Evolutionary conservation across 805 yeast genomes (phyloP).

Genomic region (Hanseniaspora nectarophila): DNA sequence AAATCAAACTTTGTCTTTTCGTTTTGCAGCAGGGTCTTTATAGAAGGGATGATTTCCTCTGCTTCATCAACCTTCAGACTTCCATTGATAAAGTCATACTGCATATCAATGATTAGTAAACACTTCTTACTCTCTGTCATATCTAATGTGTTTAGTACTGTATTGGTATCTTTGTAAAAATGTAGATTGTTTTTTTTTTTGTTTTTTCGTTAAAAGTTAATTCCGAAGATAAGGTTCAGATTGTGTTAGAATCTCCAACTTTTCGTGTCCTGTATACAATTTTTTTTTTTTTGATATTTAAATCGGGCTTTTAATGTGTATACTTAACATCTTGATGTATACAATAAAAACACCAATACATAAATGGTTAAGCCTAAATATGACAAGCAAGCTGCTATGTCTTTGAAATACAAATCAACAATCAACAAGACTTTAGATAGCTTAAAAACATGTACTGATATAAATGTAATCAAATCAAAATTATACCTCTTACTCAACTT

Average conservation of each 20-base stretch:
- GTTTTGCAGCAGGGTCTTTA: slow-evolving; percentile 35
- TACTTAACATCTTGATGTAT: not conserved
- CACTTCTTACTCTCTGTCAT: slow-evolving; percentile 33
- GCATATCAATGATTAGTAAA: slow-evolving; percentile 65
- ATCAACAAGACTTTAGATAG: slow-evolving; percentile 2
- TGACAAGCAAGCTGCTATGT: not conserved
- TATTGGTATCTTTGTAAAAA: too few relatives aligned
- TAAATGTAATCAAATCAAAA: not conserved
- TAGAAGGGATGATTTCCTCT: slow-evolving; percentile 40
- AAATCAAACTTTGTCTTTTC: slow-evolving; percentile 43
- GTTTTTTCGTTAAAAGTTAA: too few relatives aligned
- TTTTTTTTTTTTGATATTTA: too few relatives aligned
- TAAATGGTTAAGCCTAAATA: slow-evolving; percentile 44
- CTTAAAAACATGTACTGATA: not conserved
- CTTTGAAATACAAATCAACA: not conserved
- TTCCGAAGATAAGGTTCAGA: too few relatives aligned
- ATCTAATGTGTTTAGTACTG: too few relatives aligned
- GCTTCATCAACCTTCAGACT: slow-evolving; percentile 64
- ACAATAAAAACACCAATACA: slow-evolving; percentile 39
- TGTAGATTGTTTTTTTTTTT: not conserved
- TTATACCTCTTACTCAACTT: slow-evolving; percentile 6
- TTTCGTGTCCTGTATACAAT: too few relatives aligned
- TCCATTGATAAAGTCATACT: slow-evolving; percentile 72
- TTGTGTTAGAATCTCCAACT: too few relatives aligned
- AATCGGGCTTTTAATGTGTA: not conserved